Percentiles rank a stretch among this genome's conserved stretches.
Evolutionary conservation across 768 basidiomycete species (phyloP).

Genomic region (Suillus cothurnatus): DNA sequence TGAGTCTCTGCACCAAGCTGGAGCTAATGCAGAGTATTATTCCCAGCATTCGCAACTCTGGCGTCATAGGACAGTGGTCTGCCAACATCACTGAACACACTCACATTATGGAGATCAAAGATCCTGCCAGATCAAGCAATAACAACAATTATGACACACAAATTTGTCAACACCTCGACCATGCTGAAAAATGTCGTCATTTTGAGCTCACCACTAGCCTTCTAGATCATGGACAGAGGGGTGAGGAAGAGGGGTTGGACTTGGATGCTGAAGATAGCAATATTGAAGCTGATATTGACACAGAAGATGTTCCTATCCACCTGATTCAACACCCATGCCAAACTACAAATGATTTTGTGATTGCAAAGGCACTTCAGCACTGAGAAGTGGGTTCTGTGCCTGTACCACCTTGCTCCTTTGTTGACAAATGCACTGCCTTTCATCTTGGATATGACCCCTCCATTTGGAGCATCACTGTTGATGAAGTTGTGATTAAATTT

Average conservation of each 20-base stretch:
- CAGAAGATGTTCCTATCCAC: too few relatives aligned
- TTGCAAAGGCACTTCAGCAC: background rate
- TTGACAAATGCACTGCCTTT: constrained; percentile 18
- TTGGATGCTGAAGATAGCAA: background rate
- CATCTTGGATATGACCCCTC: constrained; percentile 27
- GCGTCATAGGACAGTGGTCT: background rate
- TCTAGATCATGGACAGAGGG: too few relatives aligned
- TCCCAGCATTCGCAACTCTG: background rate
- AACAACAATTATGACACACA: background rate
- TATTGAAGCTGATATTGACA: background rate
- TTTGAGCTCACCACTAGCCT: background rate
- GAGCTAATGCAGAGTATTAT: background rate
- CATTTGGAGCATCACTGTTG: constrained; percentile 20
- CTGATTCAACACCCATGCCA: too few relatives aligned
- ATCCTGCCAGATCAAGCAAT: background rate
- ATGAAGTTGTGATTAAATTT: constrained; percentile 25
- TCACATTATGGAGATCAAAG: background rate
- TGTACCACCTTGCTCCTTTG: constrained; percentile 20
- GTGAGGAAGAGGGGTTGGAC: too few relatives aligned
- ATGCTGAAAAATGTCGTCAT: background rate
- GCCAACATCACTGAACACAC: background rate
- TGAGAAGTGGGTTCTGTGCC: background rate
- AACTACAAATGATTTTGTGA: background rate
- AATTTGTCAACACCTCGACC: background rate
- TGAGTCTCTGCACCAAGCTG: too few relatives aligned